Conservation (phyloP, 73 alveolate species). For the Blepharisma japonicum region DNA sequence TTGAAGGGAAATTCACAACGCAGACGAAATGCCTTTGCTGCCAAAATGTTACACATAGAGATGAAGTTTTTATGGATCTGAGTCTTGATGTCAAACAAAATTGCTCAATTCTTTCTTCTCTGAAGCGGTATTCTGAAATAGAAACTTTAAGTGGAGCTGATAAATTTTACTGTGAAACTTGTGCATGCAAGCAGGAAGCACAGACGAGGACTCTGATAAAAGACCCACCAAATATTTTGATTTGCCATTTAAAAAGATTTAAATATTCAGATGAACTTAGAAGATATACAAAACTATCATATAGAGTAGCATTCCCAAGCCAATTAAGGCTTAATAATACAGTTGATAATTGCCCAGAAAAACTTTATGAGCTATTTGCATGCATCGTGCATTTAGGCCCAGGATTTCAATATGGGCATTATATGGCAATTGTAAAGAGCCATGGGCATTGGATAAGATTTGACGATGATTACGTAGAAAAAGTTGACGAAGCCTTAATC, state of each 20-base stretch:
- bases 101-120: conserved; percentile 55
- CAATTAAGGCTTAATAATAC: conserved; percentile 44
- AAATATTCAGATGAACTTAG: conserved; percentile 49
- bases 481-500: conserved; percentile 45
- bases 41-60: conserved; percentile 48
- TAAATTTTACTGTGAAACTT: conserved; percentile 76
- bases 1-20: conserved; percentile 68
- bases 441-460: conserved; percentile 61
- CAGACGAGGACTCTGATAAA: conserved; percentile 62
- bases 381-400: conserved; percentile 74
- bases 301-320: conserved; percentile 51
- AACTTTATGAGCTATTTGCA: conserved; percentile 64
- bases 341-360: conserved; percentile 40
- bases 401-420: conserved; percentile 81
- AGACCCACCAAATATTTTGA: conserved; percentile 65
- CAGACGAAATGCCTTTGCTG: conserved; percentile 58
- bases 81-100: conserved; percentile 72
- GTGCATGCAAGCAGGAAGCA: conserved; percentile 69
- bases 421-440: conserved; percentile 60
- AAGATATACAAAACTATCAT: conserved; percentile 45
- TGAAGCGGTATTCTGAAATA: conserved; percentile 57
- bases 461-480: conserved; percentile 59
- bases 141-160: conserved; percentile 64
- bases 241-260: conserved; percentile 81
- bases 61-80: conserved; percentile 68